Evolutionary conservation across 1,284 basidiomycete genomes (phyloP).

Genomic region (Phenoliferia sp.): DNA sequence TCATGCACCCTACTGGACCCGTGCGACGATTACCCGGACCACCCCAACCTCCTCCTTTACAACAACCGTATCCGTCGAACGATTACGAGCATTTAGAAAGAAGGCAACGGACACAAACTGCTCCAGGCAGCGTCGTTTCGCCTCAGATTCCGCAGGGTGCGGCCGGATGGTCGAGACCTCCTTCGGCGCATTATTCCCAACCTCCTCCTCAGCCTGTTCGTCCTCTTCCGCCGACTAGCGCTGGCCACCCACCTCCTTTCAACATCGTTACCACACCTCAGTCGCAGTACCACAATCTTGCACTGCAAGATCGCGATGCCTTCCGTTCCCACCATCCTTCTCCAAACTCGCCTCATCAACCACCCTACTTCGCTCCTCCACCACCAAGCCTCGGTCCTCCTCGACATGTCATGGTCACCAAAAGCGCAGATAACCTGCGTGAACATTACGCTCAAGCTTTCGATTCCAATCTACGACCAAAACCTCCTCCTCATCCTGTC

Average conservation of each 20-base stretch:
- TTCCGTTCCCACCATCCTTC: background rate
- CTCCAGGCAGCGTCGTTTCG: background rate
- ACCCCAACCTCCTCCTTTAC: background rate
- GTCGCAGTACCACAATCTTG: slow-evolving; percentile 26
- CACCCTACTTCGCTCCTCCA: background rate
- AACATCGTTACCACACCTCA: slow-evolving; percentile 15
- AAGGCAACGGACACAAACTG: slow-evolving; percentile 13
- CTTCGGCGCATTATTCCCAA: background rate
- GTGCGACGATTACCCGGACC: slow-evolving; percentile 18
- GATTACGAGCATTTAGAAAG: background rate
- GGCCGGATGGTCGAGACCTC: background rate
- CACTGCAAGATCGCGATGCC: slow-evolving; percentile 10
- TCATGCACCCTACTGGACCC: slow-evolving; percentile 16
- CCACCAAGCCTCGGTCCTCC: slow-evolving; percentile 10
- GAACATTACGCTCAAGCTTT: slow-evolving; percentile 7
- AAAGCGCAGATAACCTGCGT: slow-evolving; percentile 29
- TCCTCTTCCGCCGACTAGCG: slow-evolving; percentile 4
- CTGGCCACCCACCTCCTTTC: slow-evolving; percentile 10
- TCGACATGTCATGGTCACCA: slow-evolving; percentile 15
- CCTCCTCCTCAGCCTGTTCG: background rate
- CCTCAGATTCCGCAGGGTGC: slow-evolving; percentile 8
- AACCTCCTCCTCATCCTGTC: slow-evolving; percentile 1
- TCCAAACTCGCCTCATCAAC: background rate
- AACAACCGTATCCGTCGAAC: background rate
- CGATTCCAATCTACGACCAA: background rate